A percentile compares a stretch with the other conserved stretches of the same genome.
Conservation (phyloP, 441 rosid species). For the Kokia cookei region DNA sequence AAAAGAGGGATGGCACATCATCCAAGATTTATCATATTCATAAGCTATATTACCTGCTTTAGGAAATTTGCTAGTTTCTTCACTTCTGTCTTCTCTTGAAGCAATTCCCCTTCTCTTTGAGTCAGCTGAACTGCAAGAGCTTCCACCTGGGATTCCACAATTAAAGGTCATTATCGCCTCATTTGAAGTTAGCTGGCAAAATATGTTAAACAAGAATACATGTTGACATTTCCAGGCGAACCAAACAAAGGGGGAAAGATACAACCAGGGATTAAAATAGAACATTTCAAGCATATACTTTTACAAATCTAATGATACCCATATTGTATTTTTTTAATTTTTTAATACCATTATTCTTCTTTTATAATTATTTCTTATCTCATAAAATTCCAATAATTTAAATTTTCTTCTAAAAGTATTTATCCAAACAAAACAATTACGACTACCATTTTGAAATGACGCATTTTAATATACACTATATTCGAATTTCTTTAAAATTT, state of each 20-base stretch:
- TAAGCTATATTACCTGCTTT: conserved; percentile 61
- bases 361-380: not conserved
- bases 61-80: conserved; percentile 86
- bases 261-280: not conserved
- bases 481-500: too few relatives aligned
- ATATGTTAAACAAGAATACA: conserved; percentile 2
- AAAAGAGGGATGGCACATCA: not conserved
- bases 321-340: too few relatives aligned
- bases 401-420: too few relatives aligned
- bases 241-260: not conserved
- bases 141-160: conserved; percentile 63
- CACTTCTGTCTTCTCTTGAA: conserved; percentile 92
- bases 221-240: not conserved
- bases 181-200: not conserved
- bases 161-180: conserved; percentile 2
- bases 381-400: too few relatives aligned
- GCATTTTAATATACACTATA: too few relatives aligned
- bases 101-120: conserved; percentile 93
- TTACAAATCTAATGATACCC: too few relatives aligned
- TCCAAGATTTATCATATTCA: not conserved
- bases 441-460: too few relatives aligned
- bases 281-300: not conserved
- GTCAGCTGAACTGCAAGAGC: conserved; percentile 92
- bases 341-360: too few relatives aligned
- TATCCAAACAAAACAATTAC: too few relatives aligned